Evolutionary conservation across 768 basidiomycete species (phyloP).

Genomic region (Hygrophoropsis aurantiaca): DNA sequence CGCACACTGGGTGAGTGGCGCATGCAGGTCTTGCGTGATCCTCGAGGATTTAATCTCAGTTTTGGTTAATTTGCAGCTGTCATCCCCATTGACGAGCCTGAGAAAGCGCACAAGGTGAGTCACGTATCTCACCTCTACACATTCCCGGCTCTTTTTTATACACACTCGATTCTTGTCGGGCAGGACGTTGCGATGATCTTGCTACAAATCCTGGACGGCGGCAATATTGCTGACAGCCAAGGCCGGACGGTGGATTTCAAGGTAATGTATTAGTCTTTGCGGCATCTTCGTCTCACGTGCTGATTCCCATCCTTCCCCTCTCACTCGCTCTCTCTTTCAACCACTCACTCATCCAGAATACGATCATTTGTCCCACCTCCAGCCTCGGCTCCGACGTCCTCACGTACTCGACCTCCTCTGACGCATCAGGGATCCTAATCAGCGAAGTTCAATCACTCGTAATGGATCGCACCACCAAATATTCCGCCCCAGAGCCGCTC

Average conservation of each 20-base stretch:
- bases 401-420: slow-evolving; percentile 61
- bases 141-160: background rate
- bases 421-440: slow-evolving; percentile 63
- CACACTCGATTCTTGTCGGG: background rate
- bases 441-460: slow-evolving; percentile 63
- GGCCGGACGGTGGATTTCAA: slow-evolving; percentile 92
- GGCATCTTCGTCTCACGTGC: background rate
- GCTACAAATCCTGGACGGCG: slow-evolving; percentile 90
- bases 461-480: slow-evolving; percentile 69
- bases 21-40: too few species aligned
- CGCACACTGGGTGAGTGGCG: slow-evolving; percentile 46
- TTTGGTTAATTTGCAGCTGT: slow-evolving; percentile 40
- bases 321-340: too few species aligned
- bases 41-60: too few species aligned
- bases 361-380: slow-evolving; percentile 87
- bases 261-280: slow-evolving; percentile 34
- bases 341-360: slow-evolving; percentile 65
- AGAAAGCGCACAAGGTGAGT: slow-evolving; percentile 78
- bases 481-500: slow-evolving; percentile 88
- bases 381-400: slow-evolving; percentile 85
- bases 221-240: slow-evolving; percentile 86
- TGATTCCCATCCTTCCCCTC: too few species aligned
- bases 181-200: slow-evolving; percentile 88
- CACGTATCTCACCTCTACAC: background rate
- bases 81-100: slow-evolving; percentile 64